Base-by-base conservation (phyloP, 1,139 yeast genomes). In the Scheffersomyces stambukii region DNA sequence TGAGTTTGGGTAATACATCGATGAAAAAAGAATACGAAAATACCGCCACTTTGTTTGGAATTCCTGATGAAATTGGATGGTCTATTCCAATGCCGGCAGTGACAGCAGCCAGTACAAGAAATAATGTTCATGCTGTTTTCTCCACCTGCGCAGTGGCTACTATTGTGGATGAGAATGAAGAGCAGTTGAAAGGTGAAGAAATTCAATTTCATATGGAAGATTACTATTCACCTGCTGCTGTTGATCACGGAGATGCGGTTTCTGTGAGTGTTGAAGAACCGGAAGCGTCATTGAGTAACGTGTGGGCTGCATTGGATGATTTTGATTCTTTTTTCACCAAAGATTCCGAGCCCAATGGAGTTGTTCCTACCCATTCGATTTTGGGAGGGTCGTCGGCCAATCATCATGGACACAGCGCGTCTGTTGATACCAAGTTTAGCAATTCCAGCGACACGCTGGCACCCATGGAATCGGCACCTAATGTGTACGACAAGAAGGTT, bases 31-130 rank as follows among this genome's bases (percentile, higher is more conserved):
- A 85, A 43, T 83, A 81, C 46, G 96, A 84, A 42, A 78, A 76
- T 42, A 81, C 94, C 2, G 91, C 94, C 0, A 86, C 96, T 0
- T 62, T 91, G 32, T 93, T 88, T 63, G 98, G 98, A 10, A 80
- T 89, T 13, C 98, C 98, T 0, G 96, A 88, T 36, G 95, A 85
- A n/a, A 79, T 81, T 49, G 99, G 99, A 1, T 93, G 99, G 99
- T 81, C 96, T 0, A 79, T 93, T 27, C 95, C 97, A 2, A 82
- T 84, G 91, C 96, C 97, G 0, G 84, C 89, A 0, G 77, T 84
- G 19, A 81, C 94, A 0, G 86, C 96, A 0, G 81, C 94, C 0
- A 75, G 82, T 8, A 85, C 97, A 1, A 65, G 97, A 40, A 85
- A 84, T 50, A 91, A 93, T 49, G 95, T 93, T 2, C 97, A 91